These are phyloP conservation scores for Beauveria medogensis DNA, from an alignment of 2,329 filamentous ascomycete genomes.

Conservation along the genomic window DNA sequence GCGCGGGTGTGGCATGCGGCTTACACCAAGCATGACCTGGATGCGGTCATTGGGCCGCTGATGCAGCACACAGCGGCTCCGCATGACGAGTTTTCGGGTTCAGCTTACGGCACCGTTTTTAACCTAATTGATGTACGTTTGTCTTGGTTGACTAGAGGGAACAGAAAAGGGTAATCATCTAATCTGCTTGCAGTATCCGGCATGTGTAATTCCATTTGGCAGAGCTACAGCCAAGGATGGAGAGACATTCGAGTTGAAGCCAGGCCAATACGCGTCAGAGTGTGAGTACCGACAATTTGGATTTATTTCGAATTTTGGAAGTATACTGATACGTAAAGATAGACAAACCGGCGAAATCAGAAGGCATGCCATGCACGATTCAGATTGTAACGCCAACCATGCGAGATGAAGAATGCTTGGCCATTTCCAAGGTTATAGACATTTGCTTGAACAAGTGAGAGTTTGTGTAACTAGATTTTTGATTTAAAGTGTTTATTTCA, in stretches of 20 bases:
- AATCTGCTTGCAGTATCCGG: constrained; percentile 34
- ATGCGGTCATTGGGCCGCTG: constrained; percentile 40
- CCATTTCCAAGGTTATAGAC: constrained; percentile 14
- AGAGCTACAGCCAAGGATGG: constrained; percentile 21
- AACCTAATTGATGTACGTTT: constrained; percentile 43
- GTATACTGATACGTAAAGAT: not conserved
- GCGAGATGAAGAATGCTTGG: constrained; percentile 39
- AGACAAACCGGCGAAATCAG: constrained; percentile 32
- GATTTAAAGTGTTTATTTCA: no score
- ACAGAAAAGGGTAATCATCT: not conserved
- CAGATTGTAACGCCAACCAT: constrained; percentile 38
- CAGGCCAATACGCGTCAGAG: constrained; percentile 10
- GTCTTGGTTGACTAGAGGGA: no score
- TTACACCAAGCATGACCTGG: constrained; percentile 35
- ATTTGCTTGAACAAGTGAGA: constrained; percentile 1
- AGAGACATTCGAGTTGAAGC: constrained; percentile 9
- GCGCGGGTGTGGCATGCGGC: constrained; percentile 31
- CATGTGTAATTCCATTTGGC: constrained; percentile 38
- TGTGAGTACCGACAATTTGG: constrained; percentile 2
- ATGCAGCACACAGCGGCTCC: constrained; percentile 42
- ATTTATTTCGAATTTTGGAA: not conserved
- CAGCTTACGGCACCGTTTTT: constrained; percentile 39
- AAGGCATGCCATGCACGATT: constrained; percentile 37
- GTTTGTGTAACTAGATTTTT: no score
- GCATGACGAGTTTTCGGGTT: constrained; percentile 41